A percentile compares a stretch with the other conserved stretches of the same genome.
phyloP scores from a whole-genome alignment of 192 early-diverging fungal species.

The Coemansia sp. region DNA sequence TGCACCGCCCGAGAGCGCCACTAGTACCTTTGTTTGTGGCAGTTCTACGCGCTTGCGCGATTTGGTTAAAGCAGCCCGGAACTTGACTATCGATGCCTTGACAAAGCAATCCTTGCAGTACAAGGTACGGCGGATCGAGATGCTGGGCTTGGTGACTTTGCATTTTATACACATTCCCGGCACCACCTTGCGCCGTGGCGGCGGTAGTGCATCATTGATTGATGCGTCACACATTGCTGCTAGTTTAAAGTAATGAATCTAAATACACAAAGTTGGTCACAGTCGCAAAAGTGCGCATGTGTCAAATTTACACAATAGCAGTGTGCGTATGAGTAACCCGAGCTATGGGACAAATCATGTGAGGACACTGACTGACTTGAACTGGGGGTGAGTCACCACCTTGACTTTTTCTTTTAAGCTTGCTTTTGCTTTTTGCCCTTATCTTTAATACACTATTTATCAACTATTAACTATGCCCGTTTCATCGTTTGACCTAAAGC shows the following conservation, averaged over 20 bases:
- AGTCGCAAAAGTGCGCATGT: not conserved
- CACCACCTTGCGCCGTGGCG: slow-evolving; percentile 18
- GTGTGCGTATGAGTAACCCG: not conserved
- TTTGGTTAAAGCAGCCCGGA: slow-evolving; percentile 63
- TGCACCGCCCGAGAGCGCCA: slow-evolving; percentile 85
- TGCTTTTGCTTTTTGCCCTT: not conserved
- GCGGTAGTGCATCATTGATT: not conserved
- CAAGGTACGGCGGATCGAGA: slow-evolving; percentile 66
- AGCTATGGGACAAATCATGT: not conserved
- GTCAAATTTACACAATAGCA: not conserved
- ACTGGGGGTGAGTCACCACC: not conserved
- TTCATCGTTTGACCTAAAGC: slow-evolving; percentile 59
- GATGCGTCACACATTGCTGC: slow-evolving; percentile 12
- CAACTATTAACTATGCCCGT: slow-evolving; percentile 7
- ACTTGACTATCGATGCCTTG: slow-evolving; percentile 67
- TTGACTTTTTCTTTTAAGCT: not conserved
- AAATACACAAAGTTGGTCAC: not conserved
- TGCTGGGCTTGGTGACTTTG: slow-evolving; percentile 63
- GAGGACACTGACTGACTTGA: not conserved
- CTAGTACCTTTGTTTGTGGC: slow-evolving; percentile 61
- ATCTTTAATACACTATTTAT: not conserved
- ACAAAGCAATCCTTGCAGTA: slow-evolving; percentile 87
- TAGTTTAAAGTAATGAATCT: not conserved
- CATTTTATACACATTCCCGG: slow-evolving; percentile 71
- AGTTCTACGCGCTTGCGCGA: slow-evolving; percentile 38